These are phyloP conservation scores for Suillus decipiens DNA, from an alignment of 768 basidiomycete genomes.

Conservation along the genomic window DNA sequence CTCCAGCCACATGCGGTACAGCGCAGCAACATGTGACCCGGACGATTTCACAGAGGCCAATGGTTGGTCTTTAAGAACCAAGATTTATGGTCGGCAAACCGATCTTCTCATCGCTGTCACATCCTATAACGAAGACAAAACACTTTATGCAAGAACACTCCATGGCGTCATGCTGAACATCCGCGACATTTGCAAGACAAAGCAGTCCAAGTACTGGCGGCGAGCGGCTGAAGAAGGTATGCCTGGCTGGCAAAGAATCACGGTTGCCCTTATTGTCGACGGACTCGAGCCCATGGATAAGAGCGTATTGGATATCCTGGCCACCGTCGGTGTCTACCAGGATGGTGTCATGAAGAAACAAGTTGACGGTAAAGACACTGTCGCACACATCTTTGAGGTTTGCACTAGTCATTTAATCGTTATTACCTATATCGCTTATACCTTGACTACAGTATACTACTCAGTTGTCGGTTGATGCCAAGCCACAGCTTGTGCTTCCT, in stretches of 20 bases:
- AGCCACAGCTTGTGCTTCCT: slow-evolving; percentile 89
- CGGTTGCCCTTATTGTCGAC: slow-evolving; percentile 88
- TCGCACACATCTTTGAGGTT: slow-evolving; percentile 96
- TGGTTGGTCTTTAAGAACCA: slow-evolving; percentile 85
- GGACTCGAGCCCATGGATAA: slow-evolving; percentile 97
- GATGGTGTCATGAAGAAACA: slow-evolving; percentile 96
- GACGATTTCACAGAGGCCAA: slow-evolving; percentile 80
- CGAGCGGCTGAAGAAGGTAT: slow-evolving; percentile 79
- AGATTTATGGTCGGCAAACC: slow-evolving; percentile 85
- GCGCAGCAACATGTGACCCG: slow-evolving; percentile 88
- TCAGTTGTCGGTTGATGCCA: slow-evolving; percentile 89
- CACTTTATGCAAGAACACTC: slow-evolving; percentile 85
- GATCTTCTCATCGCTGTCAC: slow-evolving; percentile 95
- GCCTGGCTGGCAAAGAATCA: slow-evolving; percentile 90
- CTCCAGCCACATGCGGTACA: slow-evolving; percentile 85
- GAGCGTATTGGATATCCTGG: slow-evolving; percentile 84
- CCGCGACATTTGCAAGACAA: slow-evolving; percentile 95
- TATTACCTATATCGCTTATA: slow-evolving; percentile 10
- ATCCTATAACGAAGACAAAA: slow-evolving; percentile 92
- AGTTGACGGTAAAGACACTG: slow-evolving; percentile 83
- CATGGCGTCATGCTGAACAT: slow-evolving; percentile 98
- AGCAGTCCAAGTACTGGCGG: slow-evolving; percentile 91
- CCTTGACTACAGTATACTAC: slow-evolving; percentile 78
- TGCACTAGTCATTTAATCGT: slow-evolving; percentile 9
- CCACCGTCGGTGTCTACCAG: slow-evolving; percentile 91